Evolutionary conservation across 1,284 basidiomycete species (phyloP).

Genomic region (Pseudozyma tsukubaensis): DNA sequence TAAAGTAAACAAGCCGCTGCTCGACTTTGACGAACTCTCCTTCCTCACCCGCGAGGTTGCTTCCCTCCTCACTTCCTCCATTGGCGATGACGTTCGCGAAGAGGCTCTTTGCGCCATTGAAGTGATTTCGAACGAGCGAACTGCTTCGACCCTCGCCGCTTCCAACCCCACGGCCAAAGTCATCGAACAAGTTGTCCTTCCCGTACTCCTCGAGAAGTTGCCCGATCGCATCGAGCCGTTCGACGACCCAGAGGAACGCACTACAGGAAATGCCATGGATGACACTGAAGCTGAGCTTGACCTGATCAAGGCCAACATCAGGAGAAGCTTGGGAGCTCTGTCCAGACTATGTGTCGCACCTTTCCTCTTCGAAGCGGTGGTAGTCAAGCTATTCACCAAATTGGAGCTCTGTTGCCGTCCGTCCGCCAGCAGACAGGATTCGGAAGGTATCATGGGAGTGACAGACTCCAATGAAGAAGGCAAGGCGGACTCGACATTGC

Average conservation of each 20-base stretch:
- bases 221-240: slow-evolving; percentile 48
- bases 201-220: slow-evolving; percentile 52
- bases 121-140: slow-evolving; percentile 74
- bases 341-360: slow-evolving; percentile 80
- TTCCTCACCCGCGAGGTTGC: slow-evolving; percentile 83
- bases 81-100: slow-evolving; percentile 73
- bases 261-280: slow-evolving; percentile 32
- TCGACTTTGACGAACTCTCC: slow-evolving; percentile 79
- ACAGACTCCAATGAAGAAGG: slow-evolving; percentile 81
- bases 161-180: slow-evolving; percentile 76
- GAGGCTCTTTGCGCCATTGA: slow-evolving; percentile 46
- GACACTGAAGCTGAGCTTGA: slow-evolving; percentile 41
- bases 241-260: slow-evolving; percentile 26
- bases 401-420: slow-evolving; percentile 81
- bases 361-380: slow-evolving; percentile 84
- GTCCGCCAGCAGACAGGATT: slow-evolving; percentile 70
- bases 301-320: slow-evolving; percentile 41
- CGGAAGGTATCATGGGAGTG: slow-evolving; percentile 71
- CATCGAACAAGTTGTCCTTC: slow-evolving; percentile 74
- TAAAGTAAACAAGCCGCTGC: slow-evolving; percentile 69
- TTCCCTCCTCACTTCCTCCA: slow-evolving; percentile 75
- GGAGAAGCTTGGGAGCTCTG: slow-evolving; percentile 79
- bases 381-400: slow-evolving; percentile 82
- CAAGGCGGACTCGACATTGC: slow-evolving; percentile 74
- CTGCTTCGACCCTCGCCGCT: slow-evolving; percentile 79